Evolutionary conservation across 345 rosid genomes (phyloP).

Genomic region (Populus davidiana): DNA sequence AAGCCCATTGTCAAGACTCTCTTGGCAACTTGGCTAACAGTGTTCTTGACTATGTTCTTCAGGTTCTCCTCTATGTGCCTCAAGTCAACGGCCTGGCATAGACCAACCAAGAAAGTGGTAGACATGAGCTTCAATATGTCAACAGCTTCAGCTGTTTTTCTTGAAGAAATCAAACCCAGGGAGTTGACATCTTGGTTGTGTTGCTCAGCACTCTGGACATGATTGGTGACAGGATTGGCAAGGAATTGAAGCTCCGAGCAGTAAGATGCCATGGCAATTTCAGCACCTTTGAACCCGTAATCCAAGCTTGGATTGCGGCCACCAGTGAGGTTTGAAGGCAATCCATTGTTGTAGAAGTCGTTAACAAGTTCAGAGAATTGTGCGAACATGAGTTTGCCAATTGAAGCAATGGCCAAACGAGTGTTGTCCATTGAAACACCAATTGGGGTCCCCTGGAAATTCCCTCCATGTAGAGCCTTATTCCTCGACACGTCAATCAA

Average conservation of each 20-base stretch:
- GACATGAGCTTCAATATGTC: slow-evolving; percentile 36
- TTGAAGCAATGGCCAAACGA: slow-evolving; percentile 28
- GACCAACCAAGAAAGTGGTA: slow-evolving; percentile 26
- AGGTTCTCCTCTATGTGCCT: slow-evolving; percentile 35
- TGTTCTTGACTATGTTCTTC: slow-evolving; percentile 23
- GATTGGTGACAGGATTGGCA: slow-evolving; percentile 34
- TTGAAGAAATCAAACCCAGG: slow-evolving; percentile 28
- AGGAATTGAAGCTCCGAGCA: slow-evolving; percentile 37
- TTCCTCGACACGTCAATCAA: slow-evolving; percentile 31
- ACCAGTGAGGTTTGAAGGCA: slow-evolving; percentile 36
- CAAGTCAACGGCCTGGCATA: slow-evolving; percentile 32
- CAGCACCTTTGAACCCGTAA: slow-evolving; percentile 37
- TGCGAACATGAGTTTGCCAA: slow-evolving; percentile 34
- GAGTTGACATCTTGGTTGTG: slow-evolving; percentile 40
- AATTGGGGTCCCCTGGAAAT: slow-evolving; percentile 36
- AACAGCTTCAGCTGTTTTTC: slow-evolving; percentile 32
- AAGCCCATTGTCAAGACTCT: slow-evolving; percentile 21
- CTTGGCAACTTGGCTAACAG: slow-evolving; percentile 26
- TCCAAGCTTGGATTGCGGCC: slow-evolving; percentile 36
- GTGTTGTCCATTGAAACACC: slow-evolving; percentile 38
- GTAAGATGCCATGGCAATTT: slow-evolving; percentile 40
- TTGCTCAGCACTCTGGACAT: slow-evolving; percentile 38
- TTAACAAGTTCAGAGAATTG: slow-evolving; percentile 36
- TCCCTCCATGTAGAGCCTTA: slow-evolving; percentile 31
- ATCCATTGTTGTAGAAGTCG: slow-evolving; percentile 31